Evolutionary conservation across 2,329 filamentous ascomycete genomes (phyloP).

Genomic region (Blastomyces parvus): DNA sequence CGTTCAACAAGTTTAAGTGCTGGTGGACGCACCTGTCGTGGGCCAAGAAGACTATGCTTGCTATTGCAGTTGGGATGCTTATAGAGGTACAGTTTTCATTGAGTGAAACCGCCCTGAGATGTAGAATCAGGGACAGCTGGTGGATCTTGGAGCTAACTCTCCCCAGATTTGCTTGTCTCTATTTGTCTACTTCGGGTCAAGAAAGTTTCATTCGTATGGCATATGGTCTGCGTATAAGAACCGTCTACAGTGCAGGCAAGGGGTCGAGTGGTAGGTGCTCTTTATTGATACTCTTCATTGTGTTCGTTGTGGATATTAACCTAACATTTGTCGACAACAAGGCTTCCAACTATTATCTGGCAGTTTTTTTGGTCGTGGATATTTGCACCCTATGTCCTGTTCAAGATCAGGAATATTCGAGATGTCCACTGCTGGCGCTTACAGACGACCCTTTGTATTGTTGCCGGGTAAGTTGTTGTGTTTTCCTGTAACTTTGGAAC

Average conservation of each 20-base stretch:
- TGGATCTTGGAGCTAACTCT: constrained; percentile 14
- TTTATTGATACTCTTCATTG: background rate
- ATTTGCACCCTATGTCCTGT: constrained; percentile 51
- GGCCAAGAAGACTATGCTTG: constrained; percentile 40
- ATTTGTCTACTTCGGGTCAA: constrained; percentile 50
- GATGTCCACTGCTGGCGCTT: constrained; percentile 54
- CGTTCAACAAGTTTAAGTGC: background rate
- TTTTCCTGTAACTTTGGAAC: constrained; percentile 20
- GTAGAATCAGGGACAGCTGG: background rate
- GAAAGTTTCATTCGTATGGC: constrained; percentile 50
- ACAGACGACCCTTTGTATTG: constrained; percentile 44
- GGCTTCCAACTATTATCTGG: constrained; percentile 56
- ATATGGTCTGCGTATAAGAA: constrained; percentile 42
- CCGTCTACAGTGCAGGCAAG: constrained; percentile 37
- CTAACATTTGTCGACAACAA: constrained; percentile 17
- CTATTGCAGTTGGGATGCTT: constrained; percentile 44
- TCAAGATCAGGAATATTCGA: constrained; percentile 47
- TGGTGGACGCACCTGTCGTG: constrained; percentile 37
- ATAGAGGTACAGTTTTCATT: constrained; percentile 39
- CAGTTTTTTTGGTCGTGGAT: constrained; percentile 56
- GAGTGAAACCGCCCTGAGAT: constrained; percentile 6
- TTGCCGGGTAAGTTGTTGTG: constrained; percentile 27
- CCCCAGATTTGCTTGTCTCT: constrained; percentile 46
- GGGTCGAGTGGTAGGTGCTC: constrained; percentile 50
- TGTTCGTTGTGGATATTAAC: constrained; percentile 5